phyloP scores from a whole-genome alignment of 1,284 basidiomycete genomes.

The Volvariella surrecta region DNA sequence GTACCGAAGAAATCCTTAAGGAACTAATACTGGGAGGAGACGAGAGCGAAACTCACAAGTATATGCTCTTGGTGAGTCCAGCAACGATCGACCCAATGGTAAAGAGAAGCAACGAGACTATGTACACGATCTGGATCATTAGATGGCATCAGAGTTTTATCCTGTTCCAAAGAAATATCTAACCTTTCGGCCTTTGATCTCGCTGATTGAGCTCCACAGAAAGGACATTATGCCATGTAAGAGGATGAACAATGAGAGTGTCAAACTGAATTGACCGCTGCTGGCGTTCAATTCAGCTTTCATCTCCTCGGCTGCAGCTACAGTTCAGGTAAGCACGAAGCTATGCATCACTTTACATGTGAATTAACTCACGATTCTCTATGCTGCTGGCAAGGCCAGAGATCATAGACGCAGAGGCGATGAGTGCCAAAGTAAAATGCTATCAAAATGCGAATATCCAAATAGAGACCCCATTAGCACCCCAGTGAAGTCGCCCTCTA shows the following conservation, averaged over 20 bases:
- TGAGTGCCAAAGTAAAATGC: conserved; percentile 47
- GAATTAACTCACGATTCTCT: conserved; percentile 47
- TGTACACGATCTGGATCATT: conserved; percentile 48
- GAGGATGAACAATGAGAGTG: conserved; percentile 72
- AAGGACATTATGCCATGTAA: conserved; percentile 66
- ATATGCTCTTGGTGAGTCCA: conserved; percentile 52
- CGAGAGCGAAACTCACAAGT: conserved; percentile 22
- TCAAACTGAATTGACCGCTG: conserved; percentile 62
- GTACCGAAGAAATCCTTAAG: background rate
- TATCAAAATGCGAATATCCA: conserved; percentile 15
- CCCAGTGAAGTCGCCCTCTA: too few species aligned
- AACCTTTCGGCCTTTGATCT: conserved; percentile 77
- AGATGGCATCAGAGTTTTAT: background rate
- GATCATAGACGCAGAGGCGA: conserved; percentile 55
- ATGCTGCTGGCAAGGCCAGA: conserved; percentile 64
- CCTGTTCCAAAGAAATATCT: conserved; percentile 9
- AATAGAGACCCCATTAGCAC: too few species aligned
- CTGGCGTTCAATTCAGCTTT: conserved; percentile 57
- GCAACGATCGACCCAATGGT: conserved; percentile 57
- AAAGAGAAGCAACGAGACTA: conserved; percentile 53
- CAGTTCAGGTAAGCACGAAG: background rate
- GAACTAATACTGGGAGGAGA: too few species aligned
- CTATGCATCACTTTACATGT: background rate
- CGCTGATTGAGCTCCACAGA: conserved; percentile 66
- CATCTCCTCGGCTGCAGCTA: conserved; percentile 61